phyloP scores from a whole-genome alignment of 2,329 filamentous ascomycete genomes.

The Alternaria solani region DNA sequence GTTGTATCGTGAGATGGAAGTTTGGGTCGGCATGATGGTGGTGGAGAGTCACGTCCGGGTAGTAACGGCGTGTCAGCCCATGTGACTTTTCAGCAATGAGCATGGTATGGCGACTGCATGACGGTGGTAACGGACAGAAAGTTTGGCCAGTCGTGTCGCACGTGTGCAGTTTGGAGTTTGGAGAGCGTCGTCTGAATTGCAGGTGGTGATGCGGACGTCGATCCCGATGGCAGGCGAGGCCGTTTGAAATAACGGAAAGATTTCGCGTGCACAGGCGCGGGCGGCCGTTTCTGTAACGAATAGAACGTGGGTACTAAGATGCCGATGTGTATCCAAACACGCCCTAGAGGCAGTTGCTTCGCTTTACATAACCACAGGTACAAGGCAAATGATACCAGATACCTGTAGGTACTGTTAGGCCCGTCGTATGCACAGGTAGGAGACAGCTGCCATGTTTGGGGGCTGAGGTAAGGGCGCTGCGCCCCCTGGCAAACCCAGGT shows the following conservation, averaged over 20 bases:
- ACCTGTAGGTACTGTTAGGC: neutral
- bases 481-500: neutral
- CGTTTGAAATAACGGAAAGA: constrained; percentile 1
- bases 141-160: neutral
- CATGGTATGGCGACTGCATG: neutral
- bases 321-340: neutral
- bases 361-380: neutral
- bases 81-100: neutral
- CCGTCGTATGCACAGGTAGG: neutral
- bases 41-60: neutral
- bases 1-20: constrained; percentile 2
- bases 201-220: neutral
- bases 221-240: neutral
- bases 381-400: neutral
- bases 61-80: neutral
- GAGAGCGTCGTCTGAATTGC: neutral
- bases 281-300: constrained; percentile 1
- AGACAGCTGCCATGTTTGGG: neutral
- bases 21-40: neutral
- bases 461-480: constrained; percentile 17
- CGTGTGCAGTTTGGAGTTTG: neutral
- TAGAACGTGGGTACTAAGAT: constrained; percentile 11
- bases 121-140: neutral
- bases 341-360: neutral
- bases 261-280: constrained; percentile 4